Conservation (phyloP, 495 filamentous ascomycete genomes). For the Xylaria venustula region DNA sequence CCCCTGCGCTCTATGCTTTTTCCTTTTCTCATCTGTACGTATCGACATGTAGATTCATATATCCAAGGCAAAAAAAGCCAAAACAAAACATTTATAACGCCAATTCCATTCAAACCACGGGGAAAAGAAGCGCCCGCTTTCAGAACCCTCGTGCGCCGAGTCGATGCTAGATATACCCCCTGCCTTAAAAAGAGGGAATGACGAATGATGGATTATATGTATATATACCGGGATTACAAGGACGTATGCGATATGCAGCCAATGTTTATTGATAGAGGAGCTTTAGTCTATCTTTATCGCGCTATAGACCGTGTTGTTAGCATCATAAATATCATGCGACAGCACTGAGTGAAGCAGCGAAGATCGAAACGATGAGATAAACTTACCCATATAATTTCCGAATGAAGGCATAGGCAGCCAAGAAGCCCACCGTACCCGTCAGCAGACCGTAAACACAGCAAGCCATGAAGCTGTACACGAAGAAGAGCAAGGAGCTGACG, state of each 20-base stretch:
- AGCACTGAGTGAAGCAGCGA: not conserved
- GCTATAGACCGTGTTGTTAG: conserved; percentile 21
- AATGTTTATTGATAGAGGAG: too few relatives aligned
- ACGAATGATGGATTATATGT: too few relatives aligned
- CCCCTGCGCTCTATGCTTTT: too few relatives aligned
- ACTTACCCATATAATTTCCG: conserved; percentile 82
- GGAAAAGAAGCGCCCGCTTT: too few relatives aligned
- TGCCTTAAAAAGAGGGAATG: too few relatives aligned
- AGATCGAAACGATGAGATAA: not conserved
- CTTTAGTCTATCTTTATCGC: conserved; percentile 34
- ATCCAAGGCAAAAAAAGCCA: too few relatives aligned
- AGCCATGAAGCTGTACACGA: conserved; percentile 76
- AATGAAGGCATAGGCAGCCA: conserved; percentile 86
- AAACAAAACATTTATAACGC: too few relatives aligned
- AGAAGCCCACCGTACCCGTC: conserved; percentile 83
- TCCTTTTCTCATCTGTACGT: not conserved
- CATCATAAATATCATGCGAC: not conserved
- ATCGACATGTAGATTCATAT: not conserved
- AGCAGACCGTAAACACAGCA: conserved; percentile 82
- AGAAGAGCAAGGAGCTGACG: conserved; percentile 79
- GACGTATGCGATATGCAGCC: too few relatives aligned
- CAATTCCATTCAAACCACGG: too few relatives aligned
- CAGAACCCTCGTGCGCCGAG: not conserved
- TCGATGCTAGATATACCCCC: not conserved
- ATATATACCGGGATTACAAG: too few relatives aligned